A percentile compares a stretch with the other conserved stretches of the same genome.
Conservation (phyloP, 768 basidiomycete species). For the Tylopilus cervinicoccineus region DNA sequence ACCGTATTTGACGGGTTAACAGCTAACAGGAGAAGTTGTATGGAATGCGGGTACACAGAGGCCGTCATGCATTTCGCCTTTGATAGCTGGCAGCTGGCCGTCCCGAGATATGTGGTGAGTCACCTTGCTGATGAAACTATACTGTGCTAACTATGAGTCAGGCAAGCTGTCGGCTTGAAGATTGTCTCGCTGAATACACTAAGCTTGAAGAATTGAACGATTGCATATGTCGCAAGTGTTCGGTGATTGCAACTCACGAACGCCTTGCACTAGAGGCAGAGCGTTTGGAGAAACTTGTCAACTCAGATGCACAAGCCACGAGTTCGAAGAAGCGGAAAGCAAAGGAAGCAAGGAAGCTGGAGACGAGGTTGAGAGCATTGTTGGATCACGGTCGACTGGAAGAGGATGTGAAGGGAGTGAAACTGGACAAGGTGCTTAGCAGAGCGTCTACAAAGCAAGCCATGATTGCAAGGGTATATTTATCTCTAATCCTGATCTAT, state of each 20-base stretch:
- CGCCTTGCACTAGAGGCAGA: constrained; percentile 62
- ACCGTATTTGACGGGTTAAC: constrained; percentile 88
- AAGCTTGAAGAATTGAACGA: constrained; percentile 84
- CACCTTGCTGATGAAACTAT: constrained; percentile 1
- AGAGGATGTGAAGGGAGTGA: constrained; percentile 77
- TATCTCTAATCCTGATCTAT: not conserved
- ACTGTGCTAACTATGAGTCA: constrained; percentile 26
- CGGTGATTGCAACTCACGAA: constrained; percentile 70
- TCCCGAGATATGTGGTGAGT: constrained; percentile 63
- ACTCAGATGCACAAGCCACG: constrained; percentile 43
- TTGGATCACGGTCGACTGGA: constrained; percentile 76
- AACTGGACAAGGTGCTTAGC: constrained; percentile 73
- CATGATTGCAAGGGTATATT: constrained; percentile 79
- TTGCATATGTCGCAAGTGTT: constrained; percentile 91
- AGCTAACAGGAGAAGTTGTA: constrained; percentile 84
- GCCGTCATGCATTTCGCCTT: constrained; percentile 90
- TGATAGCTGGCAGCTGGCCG: constrained; percentile 77
- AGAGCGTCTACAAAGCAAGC: constrained; percentile 81
- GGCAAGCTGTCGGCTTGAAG: constrained; percentile 69
- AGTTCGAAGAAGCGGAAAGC: constrained; percentile 72
- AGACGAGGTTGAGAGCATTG: constrained; percentile 54
- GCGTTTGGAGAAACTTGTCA: constrained; percentile 40
- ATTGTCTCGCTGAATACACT: constrained; percentile 86
- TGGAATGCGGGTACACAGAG: constrained; percentile 89
- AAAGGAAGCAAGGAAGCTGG: constrained; percentile 67